Evolutionary conservation across 257 asterid genomes (phyloP), one percentile per base, ranked within the genome.

Genomic region (Handroanthus guayacan): DNA sequence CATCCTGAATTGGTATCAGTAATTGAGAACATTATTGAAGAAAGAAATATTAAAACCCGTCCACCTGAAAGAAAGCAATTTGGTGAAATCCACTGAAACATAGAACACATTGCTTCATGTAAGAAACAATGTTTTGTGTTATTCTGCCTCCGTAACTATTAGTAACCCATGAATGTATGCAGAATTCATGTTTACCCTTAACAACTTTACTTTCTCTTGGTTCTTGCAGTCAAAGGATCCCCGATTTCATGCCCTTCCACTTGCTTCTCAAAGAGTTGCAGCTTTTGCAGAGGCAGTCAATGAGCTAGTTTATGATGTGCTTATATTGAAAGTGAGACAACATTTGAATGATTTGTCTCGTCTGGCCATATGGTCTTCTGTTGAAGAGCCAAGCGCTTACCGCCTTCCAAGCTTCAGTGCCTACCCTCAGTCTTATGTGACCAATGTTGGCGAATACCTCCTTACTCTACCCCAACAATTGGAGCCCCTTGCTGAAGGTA

Each of bases 401-500:
- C 89, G 81, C 63, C 84, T 95, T 66, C 99, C 98, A 75, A 89
- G 84, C 87, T 95, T 95, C 76, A 93, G 97, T 63, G 89, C 98
- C 57, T 91, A 93, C 72, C 98, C 99, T 67, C 98, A 95, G 87
- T 77, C 98, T 39, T 90, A 89, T 74, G 98, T 93, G 72, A 95
- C 90, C 65, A 89, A 87, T 63, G 98, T 93, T 36, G 97, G 97
- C 17, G 99, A 95, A 75, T 95, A 95, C 91, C 99, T 95, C 74
- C 99, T 95, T 38, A 95, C 98, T 31, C 82, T 93, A 69, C 98
- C 99, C 82, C 99, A 95, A 78, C 98, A 95, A 84, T 74, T 95
- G 78, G 98, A 95, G 87, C 99, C 99, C 66, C 98, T 93, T 55
- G 97, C 91, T 0, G 99, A 95, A 76, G 95, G 97, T 65, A 91